phyloP scores from a whole-genome alignment of 2,329 filamentous ascomycete species.

The Cladosporium velox region DNA sequence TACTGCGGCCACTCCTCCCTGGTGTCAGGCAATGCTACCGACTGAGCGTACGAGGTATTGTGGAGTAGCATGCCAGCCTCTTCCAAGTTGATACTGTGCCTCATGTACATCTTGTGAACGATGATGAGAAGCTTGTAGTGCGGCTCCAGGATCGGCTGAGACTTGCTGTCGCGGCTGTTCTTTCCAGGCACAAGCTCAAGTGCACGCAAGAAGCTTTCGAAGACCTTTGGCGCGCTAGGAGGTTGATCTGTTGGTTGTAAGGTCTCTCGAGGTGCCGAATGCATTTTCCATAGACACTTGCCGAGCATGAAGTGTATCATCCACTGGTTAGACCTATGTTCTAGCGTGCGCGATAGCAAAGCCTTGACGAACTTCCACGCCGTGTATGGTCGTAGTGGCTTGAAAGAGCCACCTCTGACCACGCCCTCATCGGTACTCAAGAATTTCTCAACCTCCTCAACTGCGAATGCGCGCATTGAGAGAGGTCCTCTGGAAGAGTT shows the following conservation, averaged over 20 bases:
- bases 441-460: conserved; percentile 63
- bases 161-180: conserved; percentile 60
- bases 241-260: conserved; percentile 26
- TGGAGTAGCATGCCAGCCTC: conserved; percentile 54
- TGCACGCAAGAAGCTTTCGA: conserved; percentile 60
- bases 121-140: conserved; percentile 89
- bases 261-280: conserved; percentile 40
- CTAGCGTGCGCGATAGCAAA: conserved; percentile 61
- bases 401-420: conserved; percentile 61
- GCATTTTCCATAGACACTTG: conserved; percentile 75
- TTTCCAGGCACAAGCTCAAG: conserved; percentile 59
- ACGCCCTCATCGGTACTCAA: conserved; percentile 53
- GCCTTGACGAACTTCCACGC: conserved; percentile 66
- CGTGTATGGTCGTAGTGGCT: conserved; percentile 58
- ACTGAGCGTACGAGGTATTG: conserved; percentile 58
- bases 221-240: conserved; percentile 48
- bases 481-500: conserved; percentile 69
- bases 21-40: conserved; percentile 49
- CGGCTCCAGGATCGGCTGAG: conserved; percentile 83
- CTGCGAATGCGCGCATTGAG: conserved; percentile 65
- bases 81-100: conserved; percentile 41
- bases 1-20: conserved; percentile 61
- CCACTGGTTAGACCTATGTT: conserved; percentile 63
- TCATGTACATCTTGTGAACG: conserved; percentile 74
- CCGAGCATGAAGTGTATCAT: conserved; percentile 68